Conservation (phyloP, 768 basidiomycete species). For the Serendipita vermifera region DNA sequence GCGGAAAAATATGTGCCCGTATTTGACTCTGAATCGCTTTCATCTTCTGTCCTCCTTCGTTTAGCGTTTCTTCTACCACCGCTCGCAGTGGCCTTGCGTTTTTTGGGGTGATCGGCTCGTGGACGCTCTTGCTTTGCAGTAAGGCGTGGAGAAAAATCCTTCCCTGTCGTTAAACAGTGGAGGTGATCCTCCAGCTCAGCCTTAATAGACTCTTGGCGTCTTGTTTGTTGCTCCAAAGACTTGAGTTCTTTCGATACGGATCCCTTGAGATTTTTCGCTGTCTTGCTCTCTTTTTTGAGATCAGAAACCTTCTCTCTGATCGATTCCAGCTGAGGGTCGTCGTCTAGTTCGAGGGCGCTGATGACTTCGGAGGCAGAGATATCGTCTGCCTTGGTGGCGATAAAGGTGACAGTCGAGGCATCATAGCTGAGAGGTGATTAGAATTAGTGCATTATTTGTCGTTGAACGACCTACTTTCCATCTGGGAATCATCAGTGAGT, state of each 20-base stretch:
- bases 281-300: constrained; percentile 25
- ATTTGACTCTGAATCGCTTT: too few species aligned
- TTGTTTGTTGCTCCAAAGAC: too few species aligned
- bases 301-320: constrained; percentile 36
- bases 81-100: constrained; percentile 36
- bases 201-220: too few species aligned
- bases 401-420: constrained; percentile 46
- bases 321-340: constrained; percentile 38
- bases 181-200: too few species aligned
- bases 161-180: too few species aligned
- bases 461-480: constrained; percentile 40
- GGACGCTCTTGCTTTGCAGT: too few species aligned
- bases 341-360: constrained; percentile 35
- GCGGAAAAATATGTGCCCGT: too few species aligned
- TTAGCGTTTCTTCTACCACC: constrained; percentile 35
- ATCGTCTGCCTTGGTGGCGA: constrained; percentile 53
- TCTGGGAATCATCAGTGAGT: too few species aligned
- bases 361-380: constrained; percentile 49
- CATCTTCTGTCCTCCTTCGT: constrained; percentile 28
- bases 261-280: constrained; percentile 31
- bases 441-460: constrained; percentile 2
- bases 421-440: constrained; percentile 33
- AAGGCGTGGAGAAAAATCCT: too few species aligned
- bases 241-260: too few species aligned
- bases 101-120: too few species aligned